Evolutionary conservation across 1,284 basidiomycete genomes (phyloP).

Genomic region (Marasmius fiardii): DNA sequence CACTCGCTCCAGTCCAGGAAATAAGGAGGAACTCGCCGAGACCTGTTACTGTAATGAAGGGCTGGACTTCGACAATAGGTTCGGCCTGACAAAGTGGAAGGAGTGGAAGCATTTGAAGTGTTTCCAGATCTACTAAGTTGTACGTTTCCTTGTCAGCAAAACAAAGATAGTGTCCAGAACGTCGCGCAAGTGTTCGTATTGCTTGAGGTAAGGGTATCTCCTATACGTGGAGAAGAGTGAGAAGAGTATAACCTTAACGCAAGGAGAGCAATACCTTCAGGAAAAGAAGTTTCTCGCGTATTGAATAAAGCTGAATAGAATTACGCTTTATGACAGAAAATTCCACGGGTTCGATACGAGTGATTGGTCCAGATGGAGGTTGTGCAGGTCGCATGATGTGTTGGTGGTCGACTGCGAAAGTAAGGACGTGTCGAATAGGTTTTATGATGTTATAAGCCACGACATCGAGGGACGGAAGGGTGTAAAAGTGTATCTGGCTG

Average conservation of each 20-base stretch:
- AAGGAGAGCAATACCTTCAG: constrained; percentile 46
- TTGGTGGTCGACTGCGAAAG: constrained; percentile 79
- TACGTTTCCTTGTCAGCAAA: constrained; percentile 73
- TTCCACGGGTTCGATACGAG: constrained; percentile 57
- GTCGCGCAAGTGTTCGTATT: constrained; percentile 54
- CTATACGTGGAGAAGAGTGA: constrained; percentile 32
- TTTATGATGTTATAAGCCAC: constrained; percentile 65
- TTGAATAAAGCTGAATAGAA: constrained; percentile 63
- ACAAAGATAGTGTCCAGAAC: constrained; percentile 67
- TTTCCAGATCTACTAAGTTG: constrained; percentile 74
- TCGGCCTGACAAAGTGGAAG: constrained; percentile 76
- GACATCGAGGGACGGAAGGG: constrained; percentile 74
- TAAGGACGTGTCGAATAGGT: constrained; percentile 74
- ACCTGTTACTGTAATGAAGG: constrained; percentile 71
- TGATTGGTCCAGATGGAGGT: constrained; percentile 33
- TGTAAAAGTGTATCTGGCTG: constrained; percentile 76
- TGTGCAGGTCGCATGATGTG: constrained; percentile 58
- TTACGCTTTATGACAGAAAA: constrained; percentile 77
- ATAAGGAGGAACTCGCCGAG: constrained; percentile 77
- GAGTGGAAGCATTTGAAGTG: constrained; percentile 63
- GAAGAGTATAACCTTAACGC: neutral
- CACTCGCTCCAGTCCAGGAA: constrained; percentile 73
- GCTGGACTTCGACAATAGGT: constrained; percentile 37
- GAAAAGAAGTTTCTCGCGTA: constrained; percentile 58
- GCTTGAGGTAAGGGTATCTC: constrained; percentile 77